Percentiles rank a stretch among this genome's conserved stretches.
Evolutionary conservation across 2,329 filamentous ascomycete genomes (phyloP).

Genomic region (Paecilomyces fulvus): DNA sequence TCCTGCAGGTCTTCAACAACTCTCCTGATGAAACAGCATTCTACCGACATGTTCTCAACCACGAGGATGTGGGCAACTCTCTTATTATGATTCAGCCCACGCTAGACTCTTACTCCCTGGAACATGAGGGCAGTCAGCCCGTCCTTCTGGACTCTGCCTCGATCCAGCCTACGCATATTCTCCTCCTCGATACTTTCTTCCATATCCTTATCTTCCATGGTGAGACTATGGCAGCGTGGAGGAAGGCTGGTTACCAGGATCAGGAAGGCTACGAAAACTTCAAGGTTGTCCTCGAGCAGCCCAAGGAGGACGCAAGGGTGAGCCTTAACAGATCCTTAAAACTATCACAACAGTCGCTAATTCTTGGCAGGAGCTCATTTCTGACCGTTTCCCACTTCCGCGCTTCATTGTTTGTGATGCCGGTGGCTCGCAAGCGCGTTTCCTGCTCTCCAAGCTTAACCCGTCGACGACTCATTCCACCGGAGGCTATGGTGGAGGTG

Average conservation of each 20-base stretch:
- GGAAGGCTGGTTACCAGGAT: conserved; percentile 94
- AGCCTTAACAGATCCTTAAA: conserved; percentile 24
- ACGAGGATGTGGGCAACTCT: conserved; percentile 94
- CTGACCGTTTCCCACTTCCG: conserved; percentile 94
- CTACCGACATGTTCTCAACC: conserved; percentile 91
- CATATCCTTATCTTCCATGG: conserved; percentile 99
- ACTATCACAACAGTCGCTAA: background rate
- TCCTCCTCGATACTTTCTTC: conserved; percentile 97
- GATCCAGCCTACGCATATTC: conserved; percentile 86
- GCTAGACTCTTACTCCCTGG: conserved; percentile 92
- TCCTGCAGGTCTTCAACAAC: conserved; percentile 98
- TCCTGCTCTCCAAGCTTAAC: conserved; percentile 93
- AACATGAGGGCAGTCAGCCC: conserved; percentile 84
- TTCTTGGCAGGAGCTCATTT: conserved; percentile 69
- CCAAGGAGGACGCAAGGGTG: conserved; percentile 93
- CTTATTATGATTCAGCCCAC: conserved; percentile 99
- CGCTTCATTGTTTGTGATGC: conserved; percentile 98
- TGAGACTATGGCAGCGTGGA: conserved; percentile 95
- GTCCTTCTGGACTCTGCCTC: conserved; percentile 95
- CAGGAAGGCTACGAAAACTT: conserved; percentile 99
- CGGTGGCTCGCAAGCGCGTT: conserved; percentile 95
- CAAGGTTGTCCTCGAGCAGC: conserved; percentile 73
- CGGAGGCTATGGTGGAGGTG: conserved; percentile 80
- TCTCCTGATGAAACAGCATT: conserved; percentile 99
- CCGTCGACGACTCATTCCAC: conserved; percentile 95